Percentiles rank a stretch among this genome's conserved stretches.
phyloP scores from a whole-genome alignment of 2,329 filamentous ascomycete genomes.

The Trichocomaceae sp. region DNA sequence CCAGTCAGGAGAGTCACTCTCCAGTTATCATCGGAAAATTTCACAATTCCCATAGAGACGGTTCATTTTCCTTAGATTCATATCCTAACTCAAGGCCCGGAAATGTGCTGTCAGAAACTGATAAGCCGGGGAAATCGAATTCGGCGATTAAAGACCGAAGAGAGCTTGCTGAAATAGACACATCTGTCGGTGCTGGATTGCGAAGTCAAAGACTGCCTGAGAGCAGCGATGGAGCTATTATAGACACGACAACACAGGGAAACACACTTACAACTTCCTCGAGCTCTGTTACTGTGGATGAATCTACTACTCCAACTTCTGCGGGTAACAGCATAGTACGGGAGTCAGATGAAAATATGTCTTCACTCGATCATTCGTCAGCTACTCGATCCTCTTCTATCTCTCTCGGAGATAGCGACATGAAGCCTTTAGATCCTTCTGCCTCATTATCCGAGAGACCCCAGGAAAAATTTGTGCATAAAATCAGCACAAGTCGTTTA shows the following conservation, averaged over 20 bases:
- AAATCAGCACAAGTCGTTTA: slow-evolving; percentile 41
- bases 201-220: slow-evolving; percentile 25
- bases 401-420: slow-evolving; percentile 27
- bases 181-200: slow-evolving; percentile 18
- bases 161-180: slow-evolving; percentile 24
- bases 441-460: slow-evolving; percentile 22
- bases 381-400: slow-evolving; percentile 24
- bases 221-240: slow-evolving; percentile 18
- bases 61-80: slow-evolving; percentile 16
- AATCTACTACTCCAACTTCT: slow-evolving; percentile 22
- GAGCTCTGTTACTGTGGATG: slow-evolving; percentile 25
- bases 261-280: slow-evolving; percentile 26
- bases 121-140: slow-evolving; percentile 20
- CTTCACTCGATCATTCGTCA: slow-evolving; percentile 24
- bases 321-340: slow-evolving; percentile 26
- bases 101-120: slow-evolving; percentile 18
- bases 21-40: slow-evolving; percentile 28
- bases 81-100: slow-evolving; percentile 17
- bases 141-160: slow-evolving; percentile 20
- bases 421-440: slow-evolving; percentile 21
- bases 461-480: slow-evolving; percentile 29
- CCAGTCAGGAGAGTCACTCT: slow-evolving; percentile 26
- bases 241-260: slow-evolving; percentile 29
- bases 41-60: slow-evolving; percentile 24
- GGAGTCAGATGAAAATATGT: slow-evolving; percentile 22